Conservation (phyloP, 208 protist species). For the Porcisia deanei region DNA sequence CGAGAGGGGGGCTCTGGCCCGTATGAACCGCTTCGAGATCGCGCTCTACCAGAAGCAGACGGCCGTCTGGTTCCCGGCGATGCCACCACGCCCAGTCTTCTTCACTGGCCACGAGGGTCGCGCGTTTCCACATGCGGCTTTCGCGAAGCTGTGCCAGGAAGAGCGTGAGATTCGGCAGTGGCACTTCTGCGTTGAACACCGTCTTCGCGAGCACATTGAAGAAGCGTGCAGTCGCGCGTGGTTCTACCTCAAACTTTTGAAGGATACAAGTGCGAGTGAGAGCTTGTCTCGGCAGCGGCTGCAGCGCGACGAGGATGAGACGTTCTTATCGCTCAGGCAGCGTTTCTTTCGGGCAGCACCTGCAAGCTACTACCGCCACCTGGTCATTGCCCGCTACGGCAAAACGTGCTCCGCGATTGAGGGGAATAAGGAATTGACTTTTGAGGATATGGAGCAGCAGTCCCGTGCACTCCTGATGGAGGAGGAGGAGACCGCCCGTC, state of each 20-base stretch:
- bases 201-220: constrained; percentile 52
- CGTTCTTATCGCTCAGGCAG: constrained; percentile 39
- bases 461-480: constrained; percentile 32
- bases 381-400: constrained; percentile 51
- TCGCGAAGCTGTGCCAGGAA: constrained; percentile 46
- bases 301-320: constrained; percentile 53
- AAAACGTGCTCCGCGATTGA: constrained; percentile 4
- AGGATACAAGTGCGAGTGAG: constrained; percentile 40
- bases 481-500: constrained; percentile 41
- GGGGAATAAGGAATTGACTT: constrained; percentile 26
- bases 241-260: constrained; percentile 46
- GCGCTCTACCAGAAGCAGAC: constrained; percentile 42
- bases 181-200: constrained; percentile 55
- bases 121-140: constrained; percentile 57
- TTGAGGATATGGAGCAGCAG: constrained; percentile 40
- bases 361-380: constrained; percentile 61
- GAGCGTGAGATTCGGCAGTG: constrained; percentile 77
- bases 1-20: constrained; percentile 26
- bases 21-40: constrained; percentile 31
- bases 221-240: constrained; percentile 46
- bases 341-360: constrained; percentile 56
- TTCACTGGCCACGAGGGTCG: constrained; percentile 28
- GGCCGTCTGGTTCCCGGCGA: constrained; percentile 55
- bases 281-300: constrained; percentile 41
- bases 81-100: constrained; percentile 30